These are phyloP conservation scores for Colletotrichum higginsianum DNA, from an alignment of 2,329 filamentous ascomycete genomes.

Conservation along the genomic window DNA sequence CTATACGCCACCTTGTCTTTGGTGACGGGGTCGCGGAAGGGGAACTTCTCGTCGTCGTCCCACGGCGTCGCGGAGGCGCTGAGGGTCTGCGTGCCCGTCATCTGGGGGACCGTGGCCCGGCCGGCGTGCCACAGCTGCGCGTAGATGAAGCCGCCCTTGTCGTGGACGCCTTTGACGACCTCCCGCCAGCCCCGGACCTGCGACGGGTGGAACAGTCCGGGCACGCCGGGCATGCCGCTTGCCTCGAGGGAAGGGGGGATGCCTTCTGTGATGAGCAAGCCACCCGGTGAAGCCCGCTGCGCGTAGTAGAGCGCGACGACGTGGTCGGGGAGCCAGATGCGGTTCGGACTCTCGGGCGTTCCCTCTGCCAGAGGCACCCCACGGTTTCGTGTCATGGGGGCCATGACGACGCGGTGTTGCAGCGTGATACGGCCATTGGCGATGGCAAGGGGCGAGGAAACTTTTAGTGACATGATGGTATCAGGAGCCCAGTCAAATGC, in stretches of 20 bases:
- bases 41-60: conserved; percentile 45
- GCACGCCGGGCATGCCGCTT: conserved; percentile 58
- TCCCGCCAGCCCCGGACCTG: conserved; percentile 70
- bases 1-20: conserved; percentile 40
- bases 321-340: conserved; percentile 19
- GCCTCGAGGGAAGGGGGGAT: conserved; percentile 53
- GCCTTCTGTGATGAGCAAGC: conserved; percentile 70
- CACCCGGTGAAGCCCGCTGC: conserved; percentile 52
- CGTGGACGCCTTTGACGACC: conserved; percentile 72
- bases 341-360: conserved; percentile 3
- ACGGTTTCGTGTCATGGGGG: conserved; percentile 42
- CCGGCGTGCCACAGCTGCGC: conserved; percentile 74
- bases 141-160: conserved; percentile 70
- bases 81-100: conserved; percentile 39
- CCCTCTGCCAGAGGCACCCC: conserved; percentile 25
- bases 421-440: conserved; percentile 32
- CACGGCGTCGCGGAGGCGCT: conserved; percentile 39
- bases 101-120: conserved; percentile 52
- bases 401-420: conserved; percentile 42
- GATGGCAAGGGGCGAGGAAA: conserved; percentile 6
- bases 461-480: background rate
- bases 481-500: background rate
- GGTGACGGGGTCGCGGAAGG: conserved; percentile 39
- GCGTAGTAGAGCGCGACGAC: conserved; percentile 45
- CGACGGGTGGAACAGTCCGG: conserved; percentile 67